Evolutionary conservation across 768 basidiomycete species (phyloP).

Genomic region (Tubosaeta sp.): DNA sequence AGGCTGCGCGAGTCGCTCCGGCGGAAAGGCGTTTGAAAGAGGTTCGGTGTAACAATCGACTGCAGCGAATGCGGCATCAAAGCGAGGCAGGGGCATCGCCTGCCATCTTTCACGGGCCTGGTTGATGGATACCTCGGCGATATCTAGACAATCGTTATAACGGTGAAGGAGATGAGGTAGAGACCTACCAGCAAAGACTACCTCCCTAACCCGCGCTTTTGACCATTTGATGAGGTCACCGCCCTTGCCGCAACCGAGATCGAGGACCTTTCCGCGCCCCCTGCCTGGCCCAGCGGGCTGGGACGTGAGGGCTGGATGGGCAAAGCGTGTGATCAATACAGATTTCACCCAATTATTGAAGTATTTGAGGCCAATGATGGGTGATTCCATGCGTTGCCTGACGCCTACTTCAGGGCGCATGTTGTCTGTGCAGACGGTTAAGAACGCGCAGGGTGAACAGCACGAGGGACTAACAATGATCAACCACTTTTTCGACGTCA

Average conservation of each 20-base stretch:
- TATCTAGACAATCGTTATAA: conserved; percentile 49
- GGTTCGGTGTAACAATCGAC: conserved; percentile 84
- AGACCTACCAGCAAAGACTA: conserved; percentile 74
- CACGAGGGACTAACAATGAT: conserved; percentile 62
- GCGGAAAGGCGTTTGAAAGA: conserved; percentile 64
- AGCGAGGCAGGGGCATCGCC: conserved; percentile 46
- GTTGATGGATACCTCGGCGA: conserved; percentile 82
- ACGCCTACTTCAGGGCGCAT: conserved; percentile 88
- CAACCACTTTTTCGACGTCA: conserved; percentile 69
- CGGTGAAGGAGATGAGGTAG: neutral
- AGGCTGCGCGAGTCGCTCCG: conserved; percentile 53
- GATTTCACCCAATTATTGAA: conserved; percentile 99
- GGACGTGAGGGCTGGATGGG: conserved; percentile 59
- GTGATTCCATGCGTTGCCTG: conserved; percentile 77
- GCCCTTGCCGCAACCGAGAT: conserved; percentile 98
- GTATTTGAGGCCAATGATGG: conserved; percentile 93
- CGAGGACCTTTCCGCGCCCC: conserved; percentile 73
- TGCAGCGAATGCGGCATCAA: conserved; percentile 77
- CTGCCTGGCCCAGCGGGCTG: conserved; percentile 25
- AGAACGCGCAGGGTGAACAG: neutral
- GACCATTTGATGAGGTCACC: conserved; percentile 96
- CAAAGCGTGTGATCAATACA: conserved; percentile 89
- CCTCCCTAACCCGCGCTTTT: conserved; percentile 75
- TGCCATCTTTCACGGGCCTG: conserved; percentile 81
- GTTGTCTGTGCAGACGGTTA: conserved; percentile 60